Conservation (phyloP, 1,139 yeast genomes). For the Pneumocystis sp. region DNA sequence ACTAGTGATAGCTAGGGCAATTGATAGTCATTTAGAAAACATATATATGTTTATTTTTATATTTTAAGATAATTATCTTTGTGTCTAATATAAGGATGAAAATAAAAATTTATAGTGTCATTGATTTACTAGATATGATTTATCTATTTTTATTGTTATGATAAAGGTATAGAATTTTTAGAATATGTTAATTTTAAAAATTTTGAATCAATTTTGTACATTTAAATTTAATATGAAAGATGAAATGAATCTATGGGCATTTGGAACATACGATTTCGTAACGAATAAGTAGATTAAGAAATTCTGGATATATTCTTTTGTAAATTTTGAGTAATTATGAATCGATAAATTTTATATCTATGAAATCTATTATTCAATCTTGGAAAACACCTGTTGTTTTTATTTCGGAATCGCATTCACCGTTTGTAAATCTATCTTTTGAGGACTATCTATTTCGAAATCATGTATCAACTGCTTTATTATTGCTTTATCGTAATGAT, state of each 20-base stretch:
- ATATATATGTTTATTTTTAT: neutral
- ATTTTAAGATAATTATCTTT: too few relatives aligned
- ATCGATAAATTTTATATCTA: neutral
- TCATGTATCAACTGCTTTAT: constrained; percentile 29
- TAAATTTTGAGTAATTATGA: neutral
- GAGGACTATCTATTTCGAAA: constrained; percentile 63
- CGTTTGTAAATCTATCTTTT: constrained; percentile 62
- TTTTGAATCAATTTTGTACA: too few relatives aligned
- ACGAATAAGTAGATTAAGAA: neutral
- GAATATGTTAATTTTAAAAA: too few relatives aligned
- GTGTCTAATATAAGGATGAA: too few relatives aligned
- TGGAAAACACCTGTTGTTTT: constrained; percentile 16
- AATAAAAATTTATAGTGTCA: too few relatives aligned
- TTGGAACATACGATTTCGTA: neutral
- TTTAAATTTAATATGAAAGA: too few relatives aligned
- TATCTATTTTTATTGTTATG: neutral
- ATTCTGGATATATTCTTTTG: neutral
- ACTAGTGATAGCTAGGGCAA: too few relatives aligned
- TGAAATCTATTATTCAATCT: neutral
- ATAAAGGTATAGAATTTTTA: neutral
- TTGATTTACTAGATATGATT: neutral
- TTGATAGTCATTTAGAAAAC: too few relatives aligned
- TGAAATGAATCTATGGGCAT: neutral
- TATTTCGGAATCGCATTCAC: constrained; percentile 42
- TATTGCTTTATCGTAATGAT: constrained; percentile 59